Percentiles rank a stretch among this genome's conserved stretches.
These are phyloP conservation scores for Obba rivulosa DNA, from an alignment of 768 basidiomycete species.

Conservation along the genomic window DNA sequence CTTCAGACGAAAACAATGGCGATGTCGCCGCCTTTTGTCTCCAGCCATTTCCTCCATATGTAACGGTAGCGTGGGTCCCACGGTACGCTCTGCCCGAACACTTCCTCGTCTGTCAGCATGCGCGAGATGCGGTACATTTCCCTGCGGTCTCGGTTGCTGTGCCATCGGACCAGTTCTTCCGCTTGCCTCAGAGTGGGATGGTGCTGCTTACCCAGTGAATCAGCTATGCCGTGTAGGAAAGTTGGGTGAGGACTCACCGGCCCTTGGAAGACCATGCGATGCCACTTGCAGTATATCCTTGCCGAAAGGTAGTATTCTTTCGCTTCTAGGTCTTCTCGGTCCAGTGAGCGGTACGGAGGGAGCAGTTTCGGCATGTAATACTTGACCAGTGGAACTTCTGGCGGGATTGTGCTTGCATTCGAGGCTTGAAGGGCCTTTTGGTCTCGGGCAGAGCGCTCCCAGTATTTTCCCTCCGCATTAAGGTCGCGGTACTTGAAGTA, in stretches of 20 bases:
- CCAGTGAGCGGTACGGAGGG: constrained; percentile 30
- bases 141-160: constrained; percentile 32
- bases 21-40: constrained; percentile 28
- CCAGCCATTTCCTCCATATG: constrained; percentile 37
- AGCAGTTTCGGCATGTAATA: constrained; percentile 25
- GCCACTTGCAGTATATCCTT: constrained; percentile 40
- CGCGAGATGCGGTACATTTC: constrained; percentile 39
- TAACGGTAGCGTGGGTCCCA: constrained; percentile 26
- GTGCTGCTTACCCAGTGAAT: constrained; percentile 15
- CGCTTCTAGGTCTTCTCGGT: constrained; percentile 10
- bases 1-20: constrained; percentile 29
- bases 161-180: constrained; percentile 26
- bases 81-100: constrained; percentile 20
- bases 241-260: constrained; percentile 26
- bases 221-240: no score
- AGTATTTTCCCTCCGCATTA: constrained; percentile 13
- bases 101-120: constrained; percentile 31
- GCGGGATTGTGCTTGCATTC: constrained; percentile 7
- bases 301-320: constrained; percentile 27
- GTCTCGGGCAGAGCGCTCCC: constrained; percentile 8
- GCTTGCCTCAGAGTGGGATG: constrained; percentile 34
- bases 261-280: constrained; percentile 38
- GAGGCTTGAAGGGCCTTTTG: constrained; percentile 7
- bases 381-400: constrained; percentile 12
- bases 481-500: constrained; percentile 4